phyloP scores from a whole-genome alignment of 2,329 filamentous ascomycete genomes.

The Diplodia corticola region DNA sequence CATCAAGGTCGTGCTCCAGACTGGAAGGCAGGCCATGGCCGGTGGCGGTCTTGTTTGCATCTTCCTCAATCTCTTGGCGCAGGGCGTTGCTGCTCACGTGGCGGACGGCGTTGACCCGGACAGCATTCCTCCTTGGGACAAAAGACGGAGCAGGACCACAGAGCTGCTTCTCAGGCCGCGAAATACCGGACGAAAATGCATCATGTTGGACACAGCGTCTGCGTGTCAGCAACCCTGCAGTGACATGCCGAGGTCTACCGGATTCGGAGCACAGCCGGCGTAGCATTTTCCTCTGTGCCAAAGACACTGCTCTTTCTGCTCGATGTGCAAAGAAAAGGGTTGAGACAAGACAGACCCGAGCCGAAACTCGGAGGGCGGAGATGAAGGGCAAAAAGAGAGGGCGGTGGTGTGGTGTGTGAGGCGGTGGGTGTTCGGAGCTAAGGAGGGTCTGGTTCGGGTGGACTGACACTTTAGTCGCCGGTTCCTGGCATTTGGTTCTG shows the following conservation, averaged over 20 bases:
- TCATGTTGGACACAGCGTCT: background rate
- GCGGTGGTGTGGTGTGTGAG: background rate
- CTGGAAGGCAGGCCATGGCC: background rate
- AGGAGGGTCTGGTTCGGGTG: constrained; percentile 3
- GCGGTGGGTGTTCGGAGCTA: background rate
- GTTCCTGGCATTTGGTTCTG: background rate
- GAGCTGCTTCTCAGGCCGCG: background rate
- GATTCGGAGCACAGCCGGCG: constrained; percentile 9
- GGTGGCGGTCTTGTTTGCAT: background rate
- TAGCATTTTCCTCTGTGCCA: background rate
- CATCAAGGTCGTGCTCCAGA: background rate
- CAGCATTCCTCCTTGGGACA: background rate
- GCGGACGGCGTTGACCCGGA: background rate
- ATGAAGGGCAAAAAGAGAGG: background rate
- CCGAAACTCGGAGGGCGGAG: background rate
- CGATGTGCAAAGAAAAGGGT: background rate
- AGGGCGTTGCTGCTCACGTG: constrained; percentile 7
- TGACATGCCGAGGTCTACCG: constrained; percentile 2
- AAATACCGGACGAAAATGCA: background rate
- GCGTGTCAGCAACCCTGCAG: background rate
- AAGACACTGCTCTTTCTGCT: background rate
- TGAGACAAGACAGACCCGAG: background rate
- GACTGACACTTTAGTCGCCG: constrained; percentile 3
- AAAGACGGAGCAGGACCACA: no score
- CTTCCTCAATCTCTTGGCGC: constrained; percentile 4